phyloP scores from a whole-genome alignment of 2,329 filamentous ascomycete species.

The Alternaria sp. region DNA sequence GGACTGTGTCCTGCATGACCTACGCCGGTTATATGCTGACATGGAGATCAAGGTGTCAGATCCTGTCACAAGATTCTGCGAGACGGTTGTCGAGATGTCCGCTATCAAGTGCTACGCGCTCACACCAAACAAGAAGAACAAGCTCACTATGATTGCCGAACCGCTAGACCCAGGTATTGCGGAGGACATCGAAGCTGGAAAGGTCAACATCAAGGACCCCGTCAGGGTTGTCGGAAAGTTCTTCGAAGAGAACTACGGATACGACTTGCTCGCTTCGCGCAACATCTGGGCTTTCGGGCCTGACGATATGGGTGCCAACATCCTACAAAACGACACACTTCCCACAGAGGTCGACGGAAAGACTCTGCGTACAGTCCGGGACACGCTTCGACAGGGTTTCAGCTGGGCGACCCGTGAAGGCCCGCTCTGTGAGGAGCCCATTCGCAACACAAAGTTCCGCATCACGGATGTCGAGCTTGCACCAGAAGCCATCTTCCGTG shows the following conservation, averaged over 20 bases:
- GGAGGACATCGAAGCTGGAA: slow-evolving; percentile 89
- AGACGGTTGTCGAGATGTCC: slow-evolving; percentile 96
- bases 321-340: slow-evolving; percentile 94
- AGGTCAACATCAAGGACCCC: slow-evolving; percentile 90
- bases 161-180: slow-evolving; percentile 94
- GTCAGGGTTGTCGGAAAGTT: slow-evolving; percentile 93
- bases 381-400: slow-evolving; percentile 94
- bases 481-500: slow-evolving; percentile 89
- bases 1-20: slow-evolving; percentile 96
- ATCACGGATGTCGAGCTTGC: slow-evolving; percentile 90
- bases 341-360: slow-evolving; percentile 96
- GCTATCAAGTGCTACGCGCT: slow-evolving; percentile 98
- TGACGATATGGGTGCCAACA: slow-evolving; percentile 92
- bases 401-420: slow-evolving; percentile 96
- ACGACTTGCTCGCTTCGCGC: slow-evolving; percentile 91
- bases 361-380: slow-evolving; percentile 82
- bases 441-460: slow-evolving; percentile 97
- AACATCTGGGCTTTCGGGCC: slow-evolving; percentile 99
- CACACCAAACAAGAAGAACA: slow-evolving; percentile 99
- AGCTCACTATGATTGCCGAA: slow-evolving; percentile 97
- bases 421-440: slow-evolving; percentile 96
- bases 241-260: slow-evolving; percentile 96
- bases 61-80: slow-evolving; percentile 95
- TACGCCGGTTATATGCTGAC: slow-evolving; percentile 91
- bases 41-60: slow-evolving; percentile 99